Percentiles rank a stretch among this genome's conserved stretches.
phyloP scores from a whole-genome alignment of 495 filamentous ascomycete species.

The Penicillium waksmanii region DNA sequence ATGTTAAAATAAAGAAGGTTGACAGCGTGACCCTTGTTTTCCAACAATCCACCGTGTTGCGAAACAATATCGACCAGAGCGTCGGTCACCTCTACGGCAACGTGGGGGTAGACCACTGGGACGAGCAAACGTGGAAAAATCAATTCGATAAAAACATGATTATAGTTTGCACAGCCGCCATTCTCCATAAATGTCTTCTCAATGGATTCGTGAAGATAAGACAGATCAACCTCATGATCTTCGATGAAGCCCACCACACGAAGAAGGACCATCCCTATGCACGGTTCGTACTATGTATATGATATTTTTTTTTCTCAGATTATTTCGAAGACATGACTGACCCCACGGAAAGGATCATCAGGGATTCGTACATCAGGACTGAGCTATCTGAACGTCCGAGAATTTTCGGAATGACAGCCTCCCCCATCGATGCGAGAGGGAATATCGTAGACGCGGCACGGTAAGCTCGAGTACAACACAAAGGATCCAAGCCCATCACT shows the following conservation, averaged over 20 bases:
- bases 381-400: constrained; percentile 61
- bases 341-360: constrained; percentile 65
- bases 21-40: constrained; percentile 89
- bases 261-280: constrained; percentile 96
- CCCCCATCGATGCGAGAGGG: constrained; percentile 83
- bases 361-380: constrained; percentile 72
- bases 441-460: constrained; percentile 70
- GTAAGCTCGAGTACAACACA: constrained; percentile 35
- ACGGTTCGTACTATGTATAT: constrained; percentile 40
- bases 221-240: constrained; percentile 87
- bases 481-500: too few relatives aligned
- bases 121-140: constrained; percentile 68
- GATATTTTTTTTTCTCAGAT: not conserved
- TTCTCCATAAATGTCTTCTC: constrained; percentile 77
- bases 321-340: not conserved
- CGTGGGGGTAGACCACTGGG: constrained; percentile 70
- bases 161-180: constrained; percentile 91
- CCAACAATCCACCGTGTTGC: constrained; percentile 84
- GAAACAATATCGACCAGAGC: constrained; percentile 80
- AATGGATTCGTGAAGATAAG: constrained; percentile 81
- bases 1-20: constrained; percentile 50
- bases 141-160: constrained; percentile 75
- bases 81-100: constrained; percentile 79
- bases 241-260: constrained; percentile 96
- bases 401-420: constrained; percentile 97